phyloP scores from a whole-genome alignment of 331 rosid genomes.

The Rhamnella rubrinervis region DNA sequence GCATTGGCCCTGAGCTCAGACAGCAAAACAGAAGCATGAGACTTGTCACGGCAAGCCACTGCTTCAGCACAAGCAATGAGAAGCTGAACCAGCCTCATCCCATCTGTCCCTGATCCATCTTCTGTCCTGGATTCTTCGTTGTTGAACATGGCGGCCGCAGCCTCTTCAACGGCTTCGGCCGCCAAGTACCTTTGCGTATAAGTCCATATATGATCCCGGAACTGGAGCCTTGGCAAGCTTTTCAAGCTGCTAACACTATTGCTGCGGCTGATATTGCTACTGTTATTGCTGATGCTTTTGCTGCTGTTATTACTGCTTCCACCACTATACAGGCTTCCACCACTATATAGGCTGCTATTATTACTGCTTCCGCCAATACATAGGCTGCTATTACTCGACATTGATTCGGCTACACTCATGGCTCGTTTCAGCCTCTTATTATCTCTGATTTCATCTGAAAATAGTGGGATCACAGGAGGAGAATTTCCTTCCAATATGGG shows the following conservation, averaged over 20 bases:
- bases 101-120: constrained; percentile 59
- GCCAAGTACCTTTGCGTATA: constrained; percentile 54
- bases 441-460: constrained; percentile 36
- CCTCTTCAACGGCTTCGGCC: constrained; percentile 67
- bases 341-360: not conserved
- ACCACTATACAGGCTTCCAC: not conserved
- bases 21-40: constrained; percentile 60
- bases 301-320: not conserved
- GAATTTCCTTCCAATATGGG: not conserved
- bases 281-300: not conserved
- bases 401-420: constrained; percentile 7
- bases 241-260: constrained; percentile 37
- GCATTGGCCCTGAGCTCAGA: constrained; percentile 51
- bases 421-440: constrained; percentile 39
- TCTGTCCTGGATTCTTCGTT: constrained; percentile 16
- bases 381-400: constrained; percentile 9
- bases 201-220: constrained; percentile 73
- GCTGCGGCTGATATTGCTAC: constrained; percentile 18
- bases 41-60: constrained; percentile 79
- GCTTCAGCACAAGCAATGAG: constrained; percentile 90
- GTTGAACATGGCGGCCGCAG: constrained; percentile 35
- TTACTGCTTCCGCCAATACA: not conserved
- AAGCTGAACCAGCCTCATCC: constrained; percentile 77
- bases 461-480: constrained; percentile 19
- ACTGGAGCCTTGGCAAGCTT: constrained; percentile 39